Evolutionary conservation across 192 early-diverging fungal species (phyloP).

Genomic region (Globomyces pollinis-pini): DNA sequence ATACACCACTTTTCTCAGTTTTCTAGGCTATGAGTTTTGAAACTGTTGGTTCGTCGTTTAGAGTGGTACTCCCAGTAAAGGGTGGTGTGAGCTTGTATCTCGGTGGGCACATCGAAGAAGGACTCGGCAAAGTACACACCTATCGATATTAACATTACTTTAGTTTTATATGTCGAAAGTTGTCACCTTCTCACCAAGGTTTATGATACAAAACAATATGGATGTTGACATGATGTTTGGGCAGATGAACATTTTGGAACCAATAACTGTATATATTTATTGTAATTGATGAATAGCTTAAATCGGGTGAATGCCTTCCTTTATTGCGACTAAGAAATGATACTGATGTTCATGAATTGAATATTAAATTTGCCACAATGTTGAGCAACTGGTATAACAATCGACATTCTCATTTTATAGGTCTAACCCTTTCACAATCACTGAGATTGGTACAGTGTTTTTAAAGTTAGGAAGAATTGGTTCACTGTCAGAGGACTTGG

Average conservation of each 20-base stretch:
- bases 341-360: not conserved
- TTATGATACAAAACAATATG: slow-evolving; percentile 78
- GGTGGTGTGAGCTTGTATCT: slow-evolving; percentile 59
- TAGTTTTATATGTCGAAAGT: slow-evolving; percentile 66
- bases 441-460: slow-evolving; percentile 77
- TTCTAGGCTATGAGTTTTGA: slow-evolving; percentile 85
- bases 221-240: slow-evolving; percentile 65
- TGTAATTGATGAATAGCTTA: not conserved
- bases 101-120: slow-evolving; percentile 79
- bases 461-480: slow-evolving; percentile 63
- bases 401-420: slow-evolving; percentile 7
- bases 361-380: not conserved
- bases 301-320: not conserved
- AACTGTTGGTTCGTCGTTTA: slow-evolving; percentile 80
- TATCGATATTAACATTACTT: not conserved
- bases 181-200: slow-evolving; percentile 84
- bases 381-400: slow-evolving; percentile 7
- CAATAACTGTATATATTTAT: slow-evolving; percentile 1
- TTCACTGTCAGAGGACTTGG: slow-evolving; percentile 54
- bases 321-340: not conserved
- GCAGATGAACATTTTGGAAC: slow-evolving; percentile 46
- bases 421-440: slow-evolving; percentile 78
- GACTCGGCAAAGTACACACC: slow-evolving; percentile 68
- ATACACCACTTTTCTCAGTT: slow-evolving; percentile 1
- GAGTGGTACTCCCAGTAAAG: slow-evolving; percentile 57